phyloP scores from a whole-genome alignment of 2,329 filamentous ascomycete species.

The Lasiodiplodia gonubiensis region DNA sequence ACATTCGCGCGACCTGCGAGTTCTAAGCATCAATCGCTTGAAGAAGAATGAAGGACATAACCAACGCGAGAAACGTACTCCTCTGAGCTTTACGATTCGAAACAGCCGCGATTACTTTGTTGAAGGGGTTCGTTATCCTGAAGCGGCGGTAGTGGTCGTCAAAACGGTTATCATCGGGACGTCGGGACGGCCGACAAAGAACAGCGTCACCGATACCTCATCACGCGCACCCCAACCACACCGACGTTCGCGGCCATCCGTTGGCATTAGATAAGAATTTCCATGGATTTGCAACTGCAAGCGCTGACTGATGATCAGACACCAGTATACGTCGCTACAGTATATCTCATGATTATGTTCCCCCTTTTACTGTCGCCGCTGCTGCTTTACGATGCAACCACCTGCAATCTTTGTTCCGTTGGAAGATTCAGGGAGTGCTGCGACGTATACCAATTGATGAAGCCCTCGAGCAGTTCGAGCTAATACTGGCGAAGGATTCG shows the following conservation, averaged over 20 bases:
- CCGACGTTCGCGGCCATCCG: conserved; percentile 1
- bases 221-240: conserved; percentile 2
- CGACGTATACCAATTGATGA: neutral
- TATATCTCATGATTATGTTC: neutral
- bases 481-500: neutral
- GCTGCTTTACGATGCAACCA: neutral
- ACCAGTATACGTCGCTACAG: neutral
- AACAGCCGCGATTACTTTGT: neutral
- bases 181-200: conserved; percentile 7
- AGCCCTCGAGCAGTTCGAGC: neutral
- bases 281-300: neutral
- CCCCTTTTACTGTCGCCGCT: neutral
- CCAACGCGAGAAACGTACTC: neutral
- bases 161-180: conserved; percentile 14
- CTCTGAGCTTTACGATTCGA: neutral
- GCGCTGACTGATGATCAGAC: neutral
- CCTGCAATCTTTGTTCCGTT: neutral
- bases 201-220: conserved; percentile 14
- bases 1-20: neutral
- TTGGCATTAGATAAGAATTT: conserved; percentile 3
- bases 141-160: neutral
- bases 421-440: neutral
- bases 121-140: neutral
- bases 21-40: no score
- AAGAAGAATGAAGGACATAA: neutral